phyloP scores from a whole-genome alignment of 176 grass and related monocot genomes.

The Poa annua region DNA sequence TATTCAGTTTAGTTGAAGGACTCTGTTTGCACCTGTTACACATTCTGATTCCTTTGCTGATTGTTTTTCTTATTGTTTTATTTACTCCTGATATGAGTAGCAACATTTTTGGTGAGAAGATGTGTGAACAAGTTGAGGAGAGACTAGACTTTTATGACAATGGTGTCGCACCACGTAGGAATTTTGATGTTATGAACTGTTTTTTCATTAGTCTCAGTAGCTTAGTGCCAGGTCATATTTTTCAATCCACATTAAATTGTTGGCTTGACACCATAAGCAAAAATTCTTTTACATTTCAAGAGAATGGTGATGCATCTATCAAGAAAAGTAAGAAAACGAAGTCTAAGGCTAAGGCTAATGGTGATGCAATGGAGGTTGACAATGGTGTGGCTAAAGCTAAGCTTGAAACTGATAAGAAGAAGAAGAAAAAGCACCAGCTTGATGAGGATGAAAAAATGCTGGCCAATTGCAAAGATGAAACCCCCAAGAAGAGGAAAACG shows the following conservation, averaged over 20 bases:
- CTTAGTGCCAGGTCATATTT: neutral
- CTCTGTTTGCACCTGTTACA: neutral
- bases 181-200: conserved; percentile 94
- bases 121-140: conserved; percentile 96
- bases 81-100: conserved; percentile 60
- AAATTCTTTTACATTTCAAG: conserved; percentile 22
- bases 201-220: no score
- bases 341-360: conserved; percentile 46
- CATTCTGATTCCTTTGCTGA: conserved; percentile 9
- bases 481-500: conserved; percentile 56
- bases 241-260: neutral
- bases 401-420: conserved; percentile 55
- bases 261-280: neutral
- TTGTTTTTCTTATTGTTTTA: conserved; percentile 16
- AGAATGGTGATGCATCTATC: conserved; percentile 29
- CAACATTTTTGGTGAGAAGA: conserved; percentile 75
- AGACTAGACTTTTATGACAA: conserved; percentile 96
- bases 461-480: conserved; percentile 33
- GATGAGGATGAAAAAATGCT: conserved; percentile 37
- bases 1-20: conserved; percentile 67
- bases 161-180: conserved; percentile 85
- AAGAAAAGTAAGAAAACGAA: conserved; percentile 83
- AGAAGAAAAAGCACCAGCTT: conserved; percentile 49
- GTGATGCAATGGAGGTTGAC: conserved; percentile 69
- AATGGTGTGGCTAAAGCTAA: conserved; percentile 44